A percentile compares a stretch with the other conserved stretches of the same genome.
These are phyloP conservation scores for Penicillium daleae DNA, from an alignment of 495 filamentous ascomycete genomes.

Conservation along the genomic window DNA sequence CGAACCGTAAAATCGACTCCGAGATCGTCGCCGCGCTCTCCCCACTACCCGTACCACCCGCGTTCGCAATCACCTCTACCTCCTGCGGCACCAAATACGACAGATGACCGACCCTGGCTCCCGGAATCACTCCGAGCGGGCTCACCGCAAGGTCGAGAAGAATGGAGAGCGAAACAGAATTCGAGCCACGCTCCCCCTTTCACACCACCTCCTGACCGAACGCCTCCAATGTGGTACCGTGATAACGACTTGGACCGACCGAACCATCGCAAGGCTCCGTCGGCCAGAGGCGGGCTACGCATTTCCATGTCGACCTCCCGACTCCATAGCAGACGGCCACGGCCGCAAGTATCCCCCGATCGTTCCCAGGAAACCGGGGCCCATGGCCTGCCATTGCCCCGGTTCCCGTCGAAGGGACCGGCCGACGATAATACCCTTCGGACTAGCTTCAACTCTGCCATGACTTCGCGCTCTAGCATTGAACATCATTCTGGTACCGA, in stretches of 20 bases:
- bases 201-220: constrained; percentile 26
- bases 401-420: constrained; percentile 36
- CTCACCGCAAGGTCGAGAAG: constrained; percentile 27
- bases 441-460: constrained; percentile 71
- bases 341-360: constrained; percentile 35
- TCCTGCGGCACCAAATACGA: constrained; percentile 19
- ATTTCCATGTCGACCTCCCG: constrained; percentile 50
- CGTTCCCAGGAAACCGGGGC: constrained; percentile 27
- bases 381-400: constrained; percentile 38
- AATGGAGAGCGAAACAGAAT: constrained; percentile 25
- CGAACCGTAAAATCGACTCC: constrained; percentile 31
- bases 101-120: constrained; percentile 36
- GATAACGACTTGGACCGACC: constrained; percentile 35
- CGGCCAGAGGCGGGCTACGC: constrained; percentile 35
- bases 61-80: constrained; percentile 37
- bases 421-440: constrained; percentile 60
- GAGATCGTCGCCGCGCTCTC: constrained; percentile 31
- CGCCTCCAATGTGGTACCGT: constrained; percentile 22
- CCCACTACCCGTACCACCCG: constrained; percentile 27
- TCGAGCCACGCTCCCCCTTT: constrained; percentile 27
- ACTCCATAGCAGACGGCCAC: constrained; percentile 35
- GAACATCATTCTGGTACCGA: constrained; percentile 73
- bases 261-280: constrained; percentile 34
- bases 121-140: constrained; percentile 34
- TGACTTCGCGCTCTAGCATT: constrained; percentile 71